Conservation (phyloP, 495 filamentous ascomycete genomes). For the Filosporella fistucella region DNA sequence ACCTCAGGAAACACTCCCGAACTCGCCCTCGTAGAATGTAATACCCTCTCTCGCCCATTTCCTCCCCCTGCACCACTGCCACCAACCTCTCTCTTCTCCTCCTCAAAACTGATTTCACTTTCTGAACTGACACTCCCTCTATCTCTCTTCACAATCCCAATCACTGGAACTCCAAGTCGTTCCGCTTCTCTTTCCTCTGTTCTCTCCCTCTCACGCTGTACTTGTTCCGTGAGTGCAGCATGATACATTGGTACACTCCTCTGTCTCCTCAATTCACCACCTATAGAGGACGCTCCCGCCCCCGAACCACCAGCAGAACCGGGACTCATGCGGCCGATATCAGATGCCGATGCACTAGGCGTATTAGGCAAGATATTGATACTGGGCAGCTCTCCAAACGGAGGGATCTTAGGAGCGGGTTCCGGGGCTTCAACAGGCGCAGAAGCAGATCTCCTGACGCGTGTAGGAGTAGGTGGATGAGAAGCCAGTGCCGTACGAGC, state of each 20-base stretch:
- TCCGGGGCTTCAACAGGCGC: background rate
- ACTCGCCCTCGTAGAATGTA: background rate
- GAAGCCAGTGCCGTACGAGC: constrained; percentile 7
- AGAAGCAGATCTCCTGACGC: background rate
- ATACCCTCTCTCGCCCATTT: background rate
- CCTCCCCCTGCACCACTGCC: background rate
- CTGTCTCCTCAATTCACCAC: background rate
- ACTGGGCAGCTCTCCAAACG: background rate
- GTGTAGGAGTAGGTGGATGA: constrained; percentile 2
- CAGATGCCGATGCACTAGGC: background rate
- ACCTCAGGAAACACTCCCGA: constrained; percentile 1
- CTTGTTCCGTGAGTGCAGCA: background rate
- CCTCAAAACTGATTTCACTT: background rate
- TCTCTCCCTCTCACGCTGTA: background rate
- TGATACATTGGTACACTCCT: background rate
- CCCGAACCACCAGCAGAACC: background rate
- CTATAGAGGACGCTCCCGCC: background rate
- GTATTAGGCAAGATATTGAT: background rate
- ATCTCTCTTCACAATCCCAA: background rate
- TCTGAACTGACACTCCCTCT: background rate
- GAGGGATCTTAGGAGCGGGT: background rate
- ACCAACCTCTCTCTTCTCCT: background rate
- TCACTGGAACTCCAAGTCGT: background rate
- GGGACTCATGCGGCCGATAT: background rate
- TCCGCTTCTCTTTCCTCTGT: background rate